A percentile compares a stretch with the other conserved stretches of the same genome.
These are phyloP conservation scores for Debaryomyces psychrophilus DNA, from an alignment of 1,139 yeast genomes.

Conservation along the genomic window DNA sequence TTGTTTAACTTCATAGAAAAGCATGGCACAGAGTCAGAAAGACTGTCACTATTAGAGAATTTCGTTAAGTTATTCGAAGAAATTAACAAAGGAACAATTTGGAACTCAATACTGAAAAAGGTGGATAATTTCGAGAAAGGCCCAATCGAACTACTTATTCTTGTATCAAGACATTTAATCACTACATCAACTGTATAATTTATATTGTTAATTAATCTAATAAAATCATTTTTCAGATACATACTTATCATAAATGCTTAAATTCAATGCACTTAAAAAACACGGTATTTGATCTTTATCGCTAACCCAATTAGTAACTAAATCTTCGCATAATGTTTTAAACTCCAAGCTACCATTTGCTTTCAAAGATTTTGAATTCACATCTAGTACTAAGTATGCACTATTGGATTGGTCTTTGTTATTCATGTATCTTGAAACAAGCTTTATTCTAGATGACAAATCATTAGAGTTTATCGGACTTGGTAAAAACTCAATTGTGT, in stretches of 20 bases:
- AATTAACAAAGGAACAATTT: conserved; percentile 61
- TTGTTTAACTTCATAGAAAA: conserved; percentile 43
- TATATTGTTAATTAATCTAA: conserved; percentile 2
- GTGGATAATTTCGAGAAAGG: conserved; percentile 42
- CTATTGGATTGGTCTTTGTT: conserved; percentile 21
- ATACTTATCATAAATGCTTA: conserved; percentile 58
- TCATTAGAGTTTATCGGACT: conserved; percentile 57
- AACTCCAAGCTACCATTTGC: conserved; percentile 50
- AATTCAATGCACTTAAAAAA: conserved; percentile 73
- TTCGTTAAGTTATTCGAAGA: conserved; percentile 39
- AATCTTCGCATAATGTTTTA: conserved; percentile 54
- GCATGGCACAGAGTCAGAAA: conserved; percentile 28
- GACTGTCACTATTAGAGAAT: conserved; percentile 17
- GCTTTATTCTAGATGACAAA: conserved; percentile 55
- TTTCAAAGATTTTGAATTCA: conserved; percentile 39
- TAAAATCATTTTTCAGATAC: conserved; percentile 10
- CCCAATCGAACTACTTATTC: conserved; percentile 38
- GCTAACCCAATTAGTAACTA: conserved; percentile 68
- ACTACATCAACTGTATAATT: conserved; percentile 3
- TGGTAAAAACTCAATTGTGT: conserved; percentile 69
- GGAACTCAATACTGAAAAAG: conserved; percentile 54
- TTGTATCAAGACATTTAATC: conserved; percentile 23
- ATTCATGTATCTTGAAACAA: conserved; percentile 57
- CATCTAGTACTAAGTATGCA: conserved; percentile 43
- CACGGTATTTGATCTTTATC: conserved; percentile 77